phyloP scores from a whole-genome alignment of 495 filamentous ascomycete species.

The Saxophila tyrrhenica region DNA sequence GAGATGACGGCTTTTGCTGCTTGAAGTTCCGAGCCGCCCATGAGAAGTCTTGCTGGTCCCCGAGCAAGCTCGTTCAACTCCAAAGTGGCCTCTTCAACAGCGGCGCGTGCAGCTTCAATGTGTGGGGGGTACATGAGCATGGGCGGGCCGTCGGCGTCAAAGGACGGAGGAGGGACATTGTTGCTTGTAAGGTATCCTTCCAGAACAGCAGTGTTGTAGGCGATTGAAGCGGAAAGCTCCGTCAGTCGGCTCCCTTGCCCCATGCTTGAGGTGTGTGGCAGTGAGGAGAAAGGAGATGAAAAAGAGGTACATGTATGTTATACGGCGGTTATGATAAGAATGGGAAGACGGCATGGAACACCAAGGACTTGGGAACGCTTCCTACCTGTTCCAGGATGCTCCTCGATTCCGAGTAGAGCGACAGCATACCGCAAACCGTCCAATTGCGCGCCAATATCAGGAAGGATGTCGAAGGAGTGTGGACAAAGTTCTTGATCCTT shows the following conservation, averaged over 20 bases:
- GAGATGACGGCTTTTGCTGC: conserved; percentile 9
- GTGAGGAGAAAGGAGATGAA: background rate
- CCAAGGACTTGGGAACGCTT: no score
- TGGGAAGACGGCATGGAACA: no score
- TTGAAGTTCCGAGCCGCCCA: background rate
- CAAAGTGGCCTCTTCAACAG: background rate
- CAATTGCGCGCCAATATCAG: no score
- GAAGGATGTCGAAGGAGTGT: no score
- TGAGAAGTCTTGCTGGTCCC: background rate
- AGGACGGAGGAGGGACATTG: background rate
- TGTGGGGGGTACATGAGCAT: background rate
- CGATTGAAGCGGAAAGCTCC: background rate
- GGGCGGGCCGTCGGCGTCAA: background rate
- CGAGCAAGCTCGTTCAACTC: conserved; percentile 3
- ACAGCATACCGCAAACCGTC: no score
- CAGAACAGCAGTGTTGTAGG: background rate
- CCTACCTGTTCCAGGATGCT: no score
- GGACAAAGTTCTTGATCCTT: no score
- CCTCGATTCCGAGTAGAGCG: no score
- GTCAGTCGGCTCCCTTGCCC: background rate
- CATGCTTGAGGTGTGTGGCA: background rate
- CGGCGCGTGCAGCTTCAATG: background rate
- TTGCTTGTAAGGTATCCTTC: background rate
- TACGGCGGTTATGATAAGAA: no score
- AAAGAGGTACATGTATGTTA: no score